phyloP scores from a whole-genome alignment of 1,284 basidiomycete genomes.

The Sporisorium exsertum region DNA sequence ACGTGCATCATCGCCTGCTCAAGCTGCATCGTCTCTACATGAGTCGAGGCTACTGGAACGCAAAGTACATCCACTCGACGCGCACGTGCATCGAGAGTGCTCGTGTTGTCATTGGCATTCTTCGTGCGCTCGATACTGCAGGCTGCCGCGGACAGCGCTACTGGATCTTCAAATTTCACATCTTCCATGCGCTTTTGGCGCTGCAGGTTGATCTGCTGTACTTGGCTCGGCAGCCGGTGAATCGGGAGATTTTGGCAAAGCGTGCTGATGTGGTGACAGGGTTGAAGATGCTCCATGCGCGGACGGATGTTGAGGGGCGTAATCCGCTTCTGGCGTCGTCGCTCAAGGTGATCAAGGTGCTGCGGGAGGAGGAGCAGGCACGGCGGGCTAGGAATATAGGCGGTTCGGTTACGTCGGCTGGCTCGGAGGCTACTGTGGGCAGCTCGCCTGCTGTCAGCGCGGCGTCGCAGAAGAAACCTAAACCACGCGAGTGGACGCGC shows the following conservation, averaged over 20 bases:
- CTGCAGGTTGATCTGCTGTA: conserved; percentile 49
- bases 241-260: conserved; percentile 40
- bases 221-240: conserved; percentile 35
- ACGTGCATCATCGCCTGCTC: conserved; percentile 58
- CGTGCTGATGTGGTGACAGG: conserved; percentile 42
- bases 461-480: conserved; percentile 18
- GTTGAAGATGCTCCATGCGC: conserved; percentile 49
- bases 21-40: conserved; percentile 59
- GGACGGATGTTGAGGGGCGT: conserved; percentile 44
- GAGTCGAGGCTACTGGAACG: conserved; percentile 56
- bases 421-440: conserved; percentile 7
- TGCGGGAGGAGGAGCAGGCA: conserved; percentile 41
- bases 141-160: conserved; percentile 40
- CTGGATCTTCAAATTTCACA: conserved; percentile 51
- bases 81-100: conserved; percentile 54
- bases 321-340: conserved; percentile 45
- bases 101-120: conserved; percentile 38
- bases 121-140: conserved; percentile 31
- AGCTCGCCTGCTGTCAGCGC: conserved; percentile 23
- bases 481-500: conserved; percentile 33
- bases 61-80: conserved; percentile 58
- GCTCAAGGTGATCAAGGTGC: conserved; percentile 53
- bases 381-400: conserved; percentile 15
- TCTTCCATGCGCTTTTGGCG: conserved; percentile 49
- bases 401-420: conserved; percentile 1